Evolutionary conservation across 2,329 filamentous ascomycete genomes (phyloP), one percentile per base, ranked within the genome.

Genomic region (Zasmidium angulare): DNA sequence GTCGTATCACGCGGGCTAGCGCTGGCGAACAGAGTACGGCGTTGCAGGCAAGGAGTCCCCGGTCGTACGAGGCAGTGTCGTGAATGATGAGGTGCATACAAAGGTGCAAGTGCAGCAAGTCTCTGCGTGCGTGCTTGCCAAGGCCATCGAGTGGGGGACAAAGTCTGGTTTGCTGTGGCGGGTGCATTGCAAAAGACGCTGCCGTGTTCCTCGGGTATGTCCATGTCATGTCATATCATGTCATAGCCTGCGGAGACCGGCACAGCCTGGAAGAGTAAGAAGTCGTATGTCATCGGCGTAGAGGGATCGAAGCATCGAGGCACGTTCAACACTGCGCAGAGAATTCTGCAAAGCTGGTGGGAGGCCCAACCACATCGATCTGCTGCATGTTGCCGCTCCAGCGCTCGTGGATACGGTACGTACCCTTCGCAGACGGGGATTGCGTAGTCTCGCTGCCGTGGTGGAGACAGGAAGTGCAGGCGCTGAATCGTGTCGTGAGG

Each of bases 11-110:
- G 4, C 26, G n/a, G 46, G 2, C 53, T 55, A 55, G 22, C 50
- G 53, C 47, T 24, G 53, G 23, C 43, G 53, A 23, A 56, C 46
- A 49, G 53, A 56, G 29, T 24, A 40, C 47, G 36, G 21, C 47
- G 50, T 50, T 10, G 46, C 49, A 50, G 23, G 23, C 29, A 47
- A 49, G 47, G 43, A 14, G 11, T n/a, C 46, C 26, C 21, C 31
- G 21, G 43, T 36, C 43, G 24, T 12, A 23, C 46, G 21, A 47
- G 52, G 52, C 52, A 48, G 52, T 55, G 52, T 31, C 21, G 22
- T 7, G 19, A 31, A 47, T 51, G 52, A 55, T 17, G 36, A 43
- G 36, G n/a, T 43, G 36, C 36, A 43, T 43, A 11, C 6, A 29
- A 11, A 29, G 26, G 26, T 29, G 26, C 26, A 11, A 29, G 26